Evolutionary conservation across 257 asterid genomes (phyloP).

Genomic region (Plantago major): DNA sequence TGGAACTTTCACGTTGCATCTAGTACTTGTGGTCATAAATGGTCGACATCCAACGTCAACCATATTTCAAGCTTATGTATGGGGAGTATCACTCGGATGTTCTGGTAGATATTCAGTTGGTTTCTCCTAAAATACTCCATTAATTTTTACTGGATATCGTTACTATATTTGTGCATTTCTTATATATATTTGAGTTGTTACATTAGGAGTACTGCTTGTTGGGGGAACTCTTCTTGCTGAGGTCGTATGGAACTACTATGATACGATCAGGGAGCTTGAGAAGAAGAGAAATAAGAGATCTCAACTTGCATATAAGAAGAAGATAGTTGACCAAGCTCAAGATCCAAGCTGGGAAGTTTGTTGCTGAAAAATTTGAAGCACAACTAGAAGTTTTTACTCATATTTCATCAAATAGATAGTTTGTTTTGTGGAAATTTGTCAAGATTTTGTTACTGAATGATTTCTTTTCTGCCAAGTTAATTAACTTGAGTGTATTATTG

Average conservation of each 20-base stretch:
- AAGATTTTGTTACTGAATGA: slow-evolving; percentile 16
- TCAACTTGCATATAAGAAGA: slow-evolving; percentile 35
- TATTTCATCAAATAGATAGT: not conserved
- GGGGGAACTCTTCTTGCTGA: slow-evolving; percentile 85
- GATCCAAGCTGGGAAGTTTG: slow-evolving; percentile 40
- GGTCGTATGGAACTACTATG: slow-evolving; percentile 92
- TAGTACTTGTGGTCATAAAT: no score
- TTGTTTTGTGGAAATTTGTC: slow-evolving; percentile 19
- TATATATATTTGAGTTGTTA: not conserved
- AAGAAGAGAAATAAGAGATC: slow-evolving; percentile 46
- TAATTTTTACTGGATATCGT: not conserved
- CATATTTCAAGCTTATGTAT: slow-evolving; percentile 25
- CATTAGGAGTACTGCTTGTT: slow-evolving; percentile 48
- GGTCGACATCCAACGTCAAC: not conserved
- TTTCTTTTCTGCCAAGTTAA: slow-evolving; percentile 13
- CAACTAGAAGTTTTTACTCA: slow-evolving; percentile 38
- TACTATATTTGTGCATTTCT: not conserved
- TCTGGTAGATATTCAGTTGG: slow-evolving; percentile 22
- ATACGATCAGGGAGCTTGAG: slow-evolving; percentile 70
- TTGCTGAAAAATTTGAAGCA: slow-evolving; percentile 41
- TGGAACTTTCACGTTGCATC: no score
- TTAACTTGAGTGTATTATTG: slow-evolving; percentile 7
- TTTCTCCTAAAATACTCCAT: not conserved
- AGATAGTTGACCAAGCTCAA: slow-evolving; percentile 39
- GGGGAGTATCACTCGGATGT: slow-evolving; percentile 11